Conservation (phyloP, 2,329 filamentous ascomycete genomes). For the Coniella lustricola region DNA sequence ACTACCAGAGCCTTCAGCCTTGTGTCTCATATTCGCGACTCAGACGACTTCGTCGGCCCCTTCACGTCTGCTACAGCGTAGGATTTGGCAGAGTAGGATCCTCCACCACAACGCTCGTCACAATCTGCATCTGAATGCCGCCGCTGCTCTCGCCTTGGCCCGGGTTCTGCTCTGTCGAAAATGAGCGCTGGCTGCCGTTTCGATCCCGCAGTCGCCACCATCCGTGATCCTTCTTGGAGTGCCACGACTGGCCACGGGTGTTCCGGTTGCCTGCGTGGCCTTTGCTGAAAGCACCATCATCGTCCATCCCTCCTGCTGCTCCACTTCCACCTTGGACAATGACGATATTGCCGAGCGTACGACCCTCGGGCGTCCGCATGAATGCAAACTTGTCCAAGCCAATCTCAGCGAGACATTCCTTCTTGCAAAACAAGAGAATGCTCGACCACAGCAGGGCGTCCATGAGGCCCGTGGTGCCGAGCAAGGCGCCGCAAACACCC, state of each 20-base stretch:
- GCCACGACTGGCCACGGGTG: constrained; percentile 11
- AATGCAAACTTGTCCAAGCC: constrained; percentile 47
- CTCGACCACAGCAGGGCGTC: constrained; percentile 48
- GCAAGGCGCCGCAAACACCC: constrained; percentile 52
- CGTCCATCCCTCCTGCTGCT: constrained; percentile 13
- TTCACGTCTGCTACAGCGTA: neutral
- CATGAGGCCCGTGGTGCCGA: constrained; percentile 48
- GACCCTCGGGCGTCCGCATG: constrained; percentile 32
- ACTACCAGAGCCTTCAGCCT: too few relatives aligned
- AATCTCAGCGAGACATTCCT: constrained; percentile 34
- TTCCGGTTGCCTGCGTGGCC: neutral
- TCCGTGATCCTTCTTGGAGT: constrained; percentile 14
- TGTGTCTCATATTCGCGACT: constrained; percentile 2
- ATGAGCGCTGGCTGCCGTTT: constrained; percentile 7
- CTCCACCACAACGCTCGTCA: constrained; percentile 28
- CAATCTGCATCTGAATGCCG: constrained; percentile 25
- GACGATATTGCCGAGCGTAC: constrained; percentile 36
- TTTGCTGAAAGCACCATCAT: too few relatives aligned
- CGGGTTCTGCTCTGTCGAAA: neutral
- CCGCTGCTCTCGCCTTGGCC: neutral
- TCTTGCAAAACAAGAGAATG: constrained; percentile 42
- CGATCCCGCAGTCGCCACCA: constrained; percentile 14
- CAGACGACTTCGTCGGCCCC: constrained; percentile 2
- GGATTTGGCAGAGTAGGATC: constrained; percentile 6
- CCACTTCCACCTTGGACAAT: constrained; percentile 23